phyloP scores from a whole-genome alignment of 176 grass and related monocot genomes.

The Zea luxurians region DNA sequence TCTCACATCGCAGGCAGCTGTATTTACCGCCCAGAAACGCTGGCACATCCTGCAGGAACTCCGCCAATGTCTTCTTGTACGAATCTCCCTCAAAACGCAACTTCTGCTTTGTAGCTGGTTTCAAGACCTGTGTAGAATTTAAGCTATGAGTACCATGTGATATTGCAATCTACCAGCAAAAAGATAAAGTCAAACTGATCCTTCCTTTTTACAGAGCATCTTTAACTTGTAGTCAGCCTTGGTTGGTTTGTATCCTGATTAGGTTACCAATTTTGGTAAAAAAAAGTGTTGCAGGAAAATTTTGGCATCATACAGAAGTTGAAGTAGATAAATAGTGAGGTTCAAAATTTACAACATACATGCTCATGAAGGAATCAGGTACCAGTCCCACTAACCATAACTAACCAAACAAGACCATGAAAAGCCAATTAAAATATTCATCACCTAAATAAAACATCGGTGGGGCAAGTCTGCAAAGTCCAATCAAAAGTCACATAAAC shows the following conservation, averaged over 20 bases:
- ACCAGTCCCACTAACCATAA: not conserved
- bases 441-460: conserved; percentile 1
- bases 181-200: not conserved
- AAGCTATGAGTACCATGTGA: conserved; percentile 19
- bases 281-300: not conserved
- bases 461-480: no score
- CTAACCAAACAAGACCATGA: conserved; percentile 5
- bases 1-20: conserved; percentile 65
- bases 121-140: conserved; percentile 57
- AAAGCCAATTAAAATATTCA: not conserved
- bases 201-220: not conserved
- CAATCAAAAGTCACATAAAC: no score
- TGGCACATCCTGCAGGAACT: conserved; percentile 66
- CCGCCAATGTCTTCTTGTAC: conserved; percentile 67
- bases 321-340: not conserved
- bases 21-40: conserved; percentile 77
- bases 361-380: conserved; percentile 12
- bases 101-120: conserved; percentile 76
- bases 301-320: conserved; percentile 17
- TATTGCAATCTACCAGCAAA: conserved; percentile 1
- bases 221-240: conserved; percentile 10
- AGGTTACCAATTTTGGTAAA: not conserved
- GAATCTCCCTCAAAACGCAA: conserved; percentile 73
- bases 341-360: not conserved
- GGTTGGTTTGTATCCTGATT: not conserved